phyloP scores from a whole-genome alignment of 768 basidiomycete genomes.

The Phaeotremella fagi region DNA sequence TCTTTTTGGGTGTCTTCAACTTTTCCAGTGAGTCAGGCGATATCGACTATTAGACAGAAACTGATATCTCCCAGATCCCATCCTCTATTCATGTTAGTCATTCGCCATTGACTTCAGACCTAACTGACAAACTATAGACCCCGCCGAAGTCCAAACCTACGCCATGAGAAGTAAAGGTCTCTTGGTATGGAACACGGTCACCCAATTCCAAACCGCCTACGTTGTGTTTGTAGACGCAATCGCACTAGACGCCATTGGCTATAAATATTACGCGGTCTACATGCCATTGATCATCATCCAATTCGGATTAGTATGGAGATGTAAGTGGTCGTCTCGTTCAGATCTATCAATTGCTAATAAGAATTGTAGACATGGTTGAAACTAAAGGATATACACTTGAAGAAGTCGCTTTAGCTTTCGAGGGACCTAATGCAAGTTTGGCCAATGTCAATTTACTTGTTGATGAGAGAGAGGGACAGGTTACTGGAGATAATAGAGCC shows the following conservation, averaged over 20 bases:
- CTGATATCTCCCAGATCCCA: conserved; percentile 4
- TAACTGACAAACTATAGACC: conserved; percentile 27
- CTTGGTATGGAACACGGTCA: conserved; percentile 48
- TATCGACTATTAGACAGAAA: background rate
- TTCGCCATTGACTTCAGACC: conserved; percentile 8
- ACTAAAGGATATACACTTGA: conserved; percentile 45
- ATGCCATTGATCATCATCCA: conserved; percentile 48
- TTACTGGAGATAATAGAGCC: background rate
- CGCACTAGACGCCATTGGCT: conserved; percentile 40
- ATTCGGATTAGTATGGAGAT: conserved; percentile 43
- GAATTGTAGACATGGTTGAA: conserved; percentile 37
- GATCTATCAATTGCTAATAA: background rate
- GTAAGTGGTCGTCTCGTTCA: conserved; percentile 25
- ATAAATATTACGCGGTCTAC: conserved; percentile 48
- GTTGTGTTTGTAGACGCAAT: conserved; percentile 66
- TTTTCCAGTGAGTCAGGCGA: conserved; percentile 23
- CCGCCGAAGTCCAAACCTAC: conserved; percentile 49
- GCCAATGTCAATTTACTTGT: background rate
- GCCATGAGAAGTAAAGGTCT: conserved; percentile 49
- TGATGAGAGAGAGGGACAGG: background rate
- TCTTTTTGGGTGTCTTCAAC: conserved; percentile 48
- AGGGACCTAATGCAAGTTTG: conserved; percentile 21
- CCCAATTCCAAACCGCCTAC: conserved; percentile 66
- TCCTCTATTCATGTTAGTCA: conserved; percentile 5
- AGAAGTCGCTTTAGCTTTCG: conserved; percentile 41